Percentiles rank a stretch among this genome's conserved stretches.
Conservation (phyloP, 1,139 yeast genomes). For the Suzukiozyma palmioleophila region DNA sequence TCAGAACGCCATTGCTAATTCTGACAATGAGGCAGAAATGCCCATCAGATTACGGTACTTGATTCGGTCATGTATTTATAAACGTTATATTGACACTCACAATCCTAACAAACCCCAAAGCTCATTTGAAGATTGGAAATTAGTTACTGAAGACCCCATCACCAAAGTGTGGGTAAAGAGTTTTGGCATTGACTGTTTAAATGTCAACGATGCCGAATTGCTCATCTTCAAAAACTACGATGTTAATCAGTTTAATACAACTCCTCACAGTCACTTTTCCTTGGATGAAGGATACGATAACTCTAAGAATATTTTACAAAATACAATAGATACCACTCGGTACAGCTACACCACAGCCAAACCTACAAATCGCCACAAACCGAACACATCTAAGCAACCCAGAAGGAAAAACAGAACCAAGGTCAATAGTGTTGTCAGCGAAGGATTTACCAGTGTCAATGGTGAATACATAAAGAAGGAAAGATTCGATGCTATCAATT, state of each 20-base stretch:
- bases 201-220: slow-evolving; percentile 50
- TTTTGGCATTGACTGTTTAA: slow-evolving; percentile 48
- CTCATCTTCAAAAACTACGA: slow-evolving; percentile 37
- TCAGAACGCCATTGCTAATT: slow-evolving; percentile 22
- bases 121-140: slow-evolving; percentile 38
- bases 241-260: slow-evolving; percentile 23
- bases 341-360: slow-evolving; percentile 20
- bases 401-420: slow-evolving; percentile 6
- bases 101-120: slow-evolving; percentile 5
- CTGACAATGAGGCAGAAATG: slow-evolving; percentile 39
- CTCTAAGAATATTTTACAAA: slow-evolving; percentile 28
- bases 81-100: slow-evolving; percentile 32
- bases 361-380: slow-evolving; percentile 6
- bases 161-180: slow-evolving; percentile 53
- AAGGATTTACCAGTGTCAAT: slow-evolving; percentile 13
- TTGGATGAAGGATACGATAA: slow-evolving; percentile 19
- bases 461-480: slow-evolving; percentile 34
- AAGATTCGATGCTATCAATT: slow-evolving; percentile 41
- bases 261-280: slow-evolving; percentile 27
- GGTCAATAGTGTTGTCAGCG: slow-evolving; percentile 17
- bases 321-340: slow-evolving; percentile 34
- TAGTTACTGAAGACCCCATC: slow-evolving; percentile 52
- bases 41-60: slow-evolving; percentile 47
- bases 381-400: neutral
- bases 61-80: slow-evolving; percentile 48